Base-by-base conservation (phyloP, 2,329 filamentous ascomycete genomes). In the Talaromyces sp. region DNA sequence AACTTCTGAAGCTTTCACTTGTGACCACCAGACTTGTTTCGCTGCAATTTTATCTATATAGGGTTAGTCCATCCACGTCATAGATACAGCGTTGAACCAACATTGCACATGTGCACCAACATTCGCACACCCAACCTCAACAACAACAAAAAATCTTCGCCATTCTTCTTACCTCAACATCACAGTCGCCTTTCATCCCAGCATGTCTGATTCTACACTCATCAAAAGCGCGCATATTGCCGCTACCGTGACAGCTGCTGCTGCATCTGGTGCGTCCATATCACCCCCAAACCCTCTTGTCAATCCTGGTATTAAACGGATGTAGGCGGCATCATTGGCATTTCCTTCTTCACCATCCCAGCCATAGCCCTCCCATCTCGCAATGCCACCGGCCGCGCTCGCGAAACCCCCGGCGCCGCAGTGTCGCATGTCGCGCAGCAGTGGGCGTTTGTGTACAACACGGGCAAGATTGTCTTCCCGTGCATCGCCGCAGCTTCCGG, bases 401-500 rank as follows among this genome's bases (percentile, higher is more conserved):
- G 52, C 51, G 53, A 58, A 31, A 46, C 27, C 4, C 57, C 62
- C 56, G 67, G 56, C 19, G 61, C 67, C 9, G 54, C 67, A 3
- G 54, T 62, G 38, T 58, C 68, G 11, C 68, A 72, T 58, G 56
- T 73, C 24, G 65, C 68, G 19, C 68, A 67, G 41, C 69, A 74
- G 62, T 74, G 69, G 69, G 59, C 66, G 27, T 58, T 67, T 50
- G 55, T 66, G 32, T 74, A 70, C 62, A 56, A 85, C 62, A 76
- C 85, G 1, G 85, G 85, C 14, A 78, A 81, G 10, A 80, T 77
- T 3, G 79, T 85, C 17, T 74, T 76, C 2, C 75, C 83, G 3
- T 80, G 84, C 61, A 73, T 85, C 54, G 70, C 70, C 3, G 79
- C 80, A 7, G 79, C 79, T 0, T 83, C 85, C 43, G 60, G 81